Evolutionary conservation across 179 eudicot species (phyloP).

Genomic region (Beta macrorhiza): DNA sequence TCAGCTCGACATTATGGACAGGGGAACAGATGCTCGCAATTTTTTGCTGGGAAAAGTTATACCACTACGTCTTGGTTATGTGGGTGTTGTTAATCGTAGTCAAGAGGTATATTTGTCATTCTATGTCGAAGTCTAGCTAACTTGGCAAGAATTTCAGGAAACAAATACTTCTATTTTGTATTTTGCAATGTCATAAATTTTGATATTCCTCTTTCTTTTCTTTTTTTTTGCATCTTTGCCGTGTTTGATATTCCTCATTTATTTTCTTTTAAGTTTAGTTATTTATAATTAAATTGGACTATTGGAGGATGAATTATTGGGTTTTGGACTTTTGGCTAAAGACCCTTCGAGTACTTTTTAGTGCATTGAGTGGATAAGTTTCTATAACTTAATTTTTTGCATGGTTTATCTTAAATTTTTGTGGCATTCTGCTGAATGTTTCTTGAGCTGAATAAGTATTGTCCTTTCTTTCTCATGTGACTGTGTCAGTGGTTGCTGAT

Average conservation of each 20-base stretch:
- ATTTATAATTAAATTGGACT: too few relatives aligned
- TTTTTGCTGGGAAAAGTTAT: conserved; percentile 95
- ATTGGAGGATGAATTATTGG: too few relatives aligned
- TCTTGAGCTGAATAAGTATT: neutral
- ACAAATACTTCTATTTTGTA: neutral
- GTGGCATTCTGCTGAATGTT: neutral
- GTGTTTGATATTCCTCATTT: neutral
- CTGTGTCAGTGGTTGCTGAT: neutral
- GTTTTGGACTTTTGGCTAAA: too few relatives aligned
- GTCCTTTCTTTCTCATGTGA: neutral
- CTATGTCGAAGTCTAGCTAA: too few relatives aligned
- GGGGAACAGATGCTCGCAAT: conserved; percentile 98
- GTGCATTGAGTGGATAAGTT: neutral
- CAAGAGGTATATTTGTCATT: conserved; percentile 64
- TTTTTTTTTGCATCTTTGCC: too few relatives aligned
- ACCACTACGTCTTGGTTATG: conserved; percentile 93
- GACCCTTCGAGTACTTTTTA: neutral
- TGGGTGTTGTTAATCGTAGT: conserved; percentile 96
- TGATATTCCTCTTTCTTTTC: neutral
- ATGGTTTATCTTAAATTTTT: neutral
- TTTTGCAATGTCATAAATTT: neutral
- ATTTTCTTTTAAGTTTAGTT: neutral
- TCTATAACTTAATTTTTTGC: neutral
- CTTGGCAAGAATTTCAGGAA: neutral
- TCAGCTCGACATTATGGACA: conserved; percentile 98